A percentile compares a stretch with the other conserved stretches of the same genome.
Evolutionary conservation across 2,329 filamentous ascomycete genomes (phyloP).

Genomic region (Cladophialophora exuberans): DNA sequence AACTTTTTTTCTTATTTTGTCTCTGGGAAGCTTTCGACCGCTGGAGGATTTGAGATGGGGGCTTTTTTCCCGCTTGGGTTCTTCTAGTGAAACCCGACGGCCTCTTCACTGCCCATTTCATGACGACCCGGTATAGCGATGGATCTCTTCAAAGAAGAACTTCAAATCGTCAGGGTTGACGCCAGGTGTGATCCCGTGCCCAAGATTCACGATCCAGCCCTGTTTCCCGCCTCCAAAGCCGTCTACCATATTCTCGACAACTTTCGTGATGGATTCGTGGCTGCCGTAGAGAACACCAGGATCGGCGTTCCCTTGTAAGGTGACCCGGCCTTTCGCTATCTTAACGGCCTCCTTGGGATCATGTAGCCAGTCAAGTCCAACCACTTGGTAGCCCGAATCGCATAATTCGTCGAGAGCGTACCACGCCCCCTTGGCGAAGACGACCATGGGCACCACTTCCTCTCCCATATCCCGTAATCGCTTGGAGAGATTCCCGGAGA

Average conservation of each 20-base stretch:
- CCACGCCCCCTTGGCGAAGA: slow-evolving; percentile 98
- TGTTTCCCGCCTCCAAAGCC: slow-evolving; percentile 83
- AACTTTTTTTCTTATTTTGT: background rate
- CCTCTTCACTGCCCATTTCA: no score
- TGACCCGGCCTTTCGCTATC: slow-evolving; percentile 75
- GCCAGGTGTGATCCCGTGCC: slow-evolving; percentile 95
- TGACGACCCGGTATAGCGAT: slow-evolving; percentile 63
- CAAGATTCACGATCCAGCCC: slow-evolving; percentile 96
- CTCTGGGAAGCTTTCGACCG: no score
- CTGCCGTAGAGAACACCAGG: slow-evolving; percentile 90
- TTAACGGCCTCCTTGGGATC: slow-evolving; percentile 82
- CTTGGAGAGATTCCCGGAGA: slow-evolving; percentile 76
- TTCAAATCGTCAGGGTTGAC: slow-evolving; percentile 92
- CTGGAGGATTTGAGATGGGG: no score
- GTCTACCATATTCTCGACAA: slow-evolving; percentile 82
- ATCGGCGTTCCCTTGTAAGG: slow-evolving; percentile 93
- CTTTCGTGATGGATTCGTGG: slow-evolving; percentile 75
- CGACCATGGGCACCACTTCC: slow-evolving; percentile 89
- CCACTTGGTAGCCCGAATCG: slow-evolving; percentile 86
- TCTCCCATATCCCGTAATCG: slow-evolving; percentile 74
- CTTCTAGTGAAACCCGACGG: no score
- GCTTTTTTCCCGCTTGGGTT: no score
- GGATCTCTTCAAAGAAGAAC: slow-evolving; percentile 93
- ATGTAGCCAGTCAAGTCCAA: slow-evolving; percentile 93
- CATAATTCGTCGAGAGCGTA: slow-evolving; percentile 88